Conservation (phyloP, 495 filamentous ascomycete species). For the Patellaria atrata region DNA sequence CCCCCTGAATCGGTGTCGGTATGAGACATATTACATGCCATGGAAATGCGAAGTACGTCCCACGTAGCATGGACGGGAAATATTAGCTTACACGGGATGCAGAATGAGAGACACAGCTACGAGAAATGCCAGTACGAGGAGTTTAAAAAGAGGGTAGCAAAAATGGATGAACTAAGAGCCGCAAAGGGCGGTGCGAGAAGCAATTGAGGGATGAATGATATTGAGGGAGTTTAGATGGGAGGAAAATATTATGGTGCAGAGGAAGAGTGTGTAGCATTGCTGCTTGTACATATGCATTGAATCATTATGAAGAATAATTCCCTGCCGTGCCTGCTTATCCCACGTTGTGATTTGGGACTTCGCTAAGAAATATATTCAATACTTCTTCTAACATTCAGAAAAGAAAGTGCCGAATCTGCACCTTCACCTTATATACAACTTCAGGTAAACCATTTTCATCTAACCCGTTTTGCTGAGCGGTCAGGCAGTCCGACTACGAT, state of each 20-base stretch:
- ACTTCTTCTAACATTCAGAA: no score
- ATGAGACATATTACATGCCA: slow-evolving; percentile 81
- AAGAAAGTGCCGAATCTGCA: no score
- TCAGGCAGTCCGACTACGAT: no score
- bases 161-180: slow-evolving; percentile 91
- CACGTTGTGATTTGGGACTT: no score
- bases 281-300: slow-evolving; percentile 16
- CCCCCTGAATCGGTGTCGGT: slow-evolving; percentile 86
- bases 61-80: neutral
- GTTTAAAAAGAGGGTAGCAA: slow-evolving; percentile 95
- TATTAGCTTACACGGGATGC: slow-evolving; percentile 5
- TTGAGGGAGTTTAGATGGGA: neutral
- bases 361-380: no score
- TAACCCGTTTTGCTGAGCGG: no score
- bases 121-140: slow-evolving; percentile 98
- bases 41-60: slow-evolving; percentile 90
- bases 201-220: slow-evolving; percentile 43
- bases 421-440: no score
- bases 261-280: slow-evolving; percentile 1
- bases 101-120: slow-evolving; percentile 93
- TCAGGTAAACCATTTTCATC: no score
- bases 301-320: no score
- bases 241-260: neutral
- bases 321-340: no score
- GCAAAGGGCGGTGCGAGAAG: slow-evolving; percentile 77